Base-by-base conservation (phyloP, 192 early-diverging fungal genomes). In the Cladochytrium replicatum region DNA sequence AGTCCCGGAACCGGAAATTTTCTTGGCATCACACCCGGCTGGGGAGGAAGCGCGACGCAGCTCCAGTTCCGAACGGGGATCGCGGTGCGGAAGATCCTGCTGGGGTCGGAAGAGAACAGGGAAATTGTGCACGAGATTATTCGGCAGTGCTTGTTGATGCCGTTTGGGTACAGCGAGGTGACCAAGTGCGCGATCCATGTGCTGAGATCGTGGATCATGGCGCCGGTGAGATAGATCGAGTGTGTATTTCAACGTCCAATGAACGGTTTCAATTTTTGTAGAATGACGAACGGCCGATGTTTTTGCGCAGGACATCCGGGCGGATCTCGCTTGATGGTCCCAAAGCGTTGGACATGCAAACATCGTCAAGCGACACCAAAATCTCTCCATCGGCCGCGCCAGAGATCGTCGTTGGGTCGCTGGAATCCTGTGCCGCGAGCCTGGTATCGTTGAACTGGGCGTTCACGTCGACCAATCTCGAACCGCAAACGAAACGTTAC, bases 81-180 rank as follows among this genome's bases (percentile, higher is more conserved):
- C 17, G 34, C 17, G 13, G 17, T 63, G 17, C 55, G 45, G 22
- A 13, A 9, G 0, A 21, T 65, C 11, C 32, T 65, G 17, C 40
- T 65, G 11, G 39, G 47, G 22, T 22, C 41, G 21, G 54, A 67
- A 32, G 67, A 63, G 31, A 84, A 81, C 40, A 53, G 86, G 1
- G 86, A 90, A 54, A 68, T 87, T 28, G 63, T 85, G 17, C 86
- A 91, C 55, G 88, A 91, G 52, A 67, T 84, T 32, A 45, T 89
- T 2, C 58, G 80, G 38, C 88, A 91, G 57, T 64, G 72, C 3
- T 50, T 89, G n/a, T 47, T 81, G 31, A 24, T 84, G 11, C 87
- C 87, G 5, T 65, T 58, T 40, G 67, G 57, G 22, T 78, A 82
- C 53, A 69, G 74, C 61, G 81, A 86, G 31, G 78, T 85, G 28